Conservation (phyloP, 2,329 filamentous ascomycete species). For the Diaporthe sp. region DNA sequence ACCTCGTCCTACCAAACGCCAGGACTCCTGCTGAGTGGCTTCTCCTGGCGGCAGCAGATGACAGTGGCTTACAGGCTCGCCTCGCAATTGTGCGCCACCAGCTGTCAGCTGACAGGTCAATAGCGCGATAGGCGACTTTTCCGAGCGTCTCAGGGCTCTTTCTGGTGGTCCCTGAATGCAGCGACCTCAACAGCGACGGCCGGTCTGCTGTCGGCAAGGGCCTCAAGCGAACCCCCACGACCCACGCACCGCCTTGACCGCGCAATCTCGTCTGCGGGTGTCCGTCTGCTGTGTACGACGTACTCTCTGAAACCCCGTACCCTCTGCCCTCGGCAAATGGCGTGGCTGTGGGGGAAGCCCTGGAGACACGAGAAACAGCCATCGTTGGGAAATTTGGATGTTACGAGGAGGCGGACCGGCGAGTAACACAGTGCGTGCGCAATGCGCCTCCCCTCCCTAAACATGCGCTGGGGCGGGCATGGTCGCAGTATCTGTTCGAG, state of each 20-base stretch:
- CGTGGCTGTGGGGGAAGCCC: slow-evolving; percentile 15
- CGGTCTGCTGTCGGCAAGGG: slow-evolving; percentile 2
- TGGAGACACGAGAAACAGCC: slow-evolving; percentile 22
- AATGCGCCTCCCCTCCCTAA: background rate
- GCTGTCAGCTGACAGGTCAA: slow-evolving; percentile 11
- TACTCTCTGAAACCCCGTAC: slow-evolving; percentile 24
- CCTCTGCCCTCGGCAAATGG: background rate
- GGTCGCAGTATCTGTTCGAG: background rate
- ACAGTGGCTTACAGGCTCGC: background rate
- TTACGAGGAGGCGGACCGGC: background rate
- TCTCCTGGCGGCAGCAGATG: background rate
- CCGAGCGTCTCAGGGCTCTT: background rate
- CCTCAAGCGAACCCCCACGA: slow-evolving; percentile 1
- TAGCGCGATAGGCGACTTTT: background rate
- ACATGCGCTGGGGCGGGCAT: background rate
- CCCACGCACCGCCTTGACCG: slow-evolving; percentile 16
- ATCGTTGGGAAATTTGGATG: slow-evolving; percentile 23
- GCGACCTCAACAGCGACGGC: background rate
- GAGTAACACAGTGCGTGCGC: slow-evolving; percentile 19
- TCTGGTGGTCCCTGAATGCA: background rate
- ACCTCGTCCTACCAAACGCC: background rate
- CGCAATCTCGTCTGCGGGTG: slow-evolving; percentile 23
- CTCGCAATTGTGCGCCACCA: background rate
- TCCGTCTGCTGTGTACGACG: background rate
- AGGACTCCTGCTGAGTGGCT: background rate